A percentile compares a stretch with the other conserved stretches of the same genome.
phyloP scores from a whole-genome alignment of 305 asterid species.

The Plantago lanceolata region DNA sequence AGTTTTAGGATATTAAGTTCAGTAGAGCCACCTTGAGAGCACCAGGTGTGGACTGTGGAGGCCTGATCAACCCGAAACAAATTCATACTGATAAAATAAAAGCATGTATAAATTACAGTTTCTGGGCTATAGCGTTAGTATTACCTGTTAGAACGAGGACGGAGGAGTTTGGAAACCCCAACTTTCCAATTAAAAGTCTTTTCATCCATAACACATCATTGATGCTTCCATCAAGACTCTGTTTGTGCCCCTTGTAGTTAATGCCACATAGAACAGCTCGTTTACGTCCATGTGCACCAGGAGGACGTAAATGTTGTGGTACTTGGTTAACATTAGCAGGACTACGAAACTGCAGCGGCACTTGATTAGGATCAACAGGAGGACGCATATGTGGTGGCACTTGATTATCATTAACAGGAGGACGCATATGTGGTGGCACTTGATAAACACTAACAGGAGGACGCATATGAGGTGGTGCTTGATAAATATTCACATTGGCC shows the following conservation, averaged over 20 bases:
- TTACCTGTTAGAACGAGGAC: slow-evolving; percentile 61
- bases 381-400: slow-evolving; percentile 1
- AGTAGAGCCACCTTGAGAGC: no score
- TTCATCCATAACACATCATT: slow-evolving; percentile 55
- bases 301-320: slow-evolving; percentile 15
- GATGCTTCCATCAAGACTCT: slow-evolving; percentile 57
- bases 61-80: neutral
- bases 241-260: slow-evolving; percentile 45
- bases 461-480: no score
- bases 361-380: slow-evolving; percentile 15
- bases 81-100: neutral
- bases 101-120: neutral
- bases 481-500: slow-evolving; percentile 11
- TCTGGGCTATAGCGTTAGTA: neutral
- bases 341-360: no score
- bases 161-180: slow-evolving; percentile 54
- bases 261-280: slow-evolving; percentile 72
- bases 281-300: slow-evolving; percentile 43
- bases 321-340: no score
- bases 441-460: no score
- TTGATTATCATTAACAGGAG: no score
- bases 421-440: no score
- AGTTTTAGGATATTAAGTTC: no score
- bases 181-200: slow-evolving; percentile 39
- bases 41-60: neutral